A percentile compares a stretch with the other conserved stretches of the same genome.
These are phyloP conservation scores for Sclerospora graminicola DNA, from an alignment of 352 stramenopile genomes.

Conservation along the genomic window DNA sequence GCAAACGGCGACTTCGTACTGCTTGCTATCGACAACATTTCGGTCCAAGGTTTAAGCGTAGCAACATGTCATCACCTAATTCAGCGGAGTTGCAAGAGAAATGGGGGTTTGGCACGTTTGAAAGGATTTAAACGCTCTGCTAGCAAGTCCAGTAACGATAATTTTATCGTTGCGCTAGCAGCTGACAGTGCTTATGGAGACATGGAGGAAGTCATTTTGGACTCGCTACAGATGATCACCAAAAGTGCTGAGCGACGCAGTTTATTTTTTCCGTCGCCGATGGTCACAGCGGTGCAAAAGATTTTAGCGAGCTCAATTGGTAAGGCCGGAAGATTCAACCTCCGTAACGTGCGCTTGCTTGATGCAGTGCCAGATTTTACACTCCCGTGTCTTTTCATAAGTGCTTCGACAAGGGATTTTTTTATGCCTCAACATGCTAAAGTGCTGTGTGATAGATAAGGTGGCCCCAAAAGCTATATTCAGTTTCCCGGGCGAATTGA, in stretches of 20 bases:
- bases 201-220: constrained; percentile 63
- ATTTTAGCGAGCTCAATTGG: constrained; percentile 57
- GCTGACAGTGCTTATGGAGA: constrained; percentile 63
- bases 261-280: constrained; percentile 49
- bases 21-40: constrained; percentile 39
- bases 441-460: constrained; percentile 43
- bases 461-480: constrained; percentile 45
- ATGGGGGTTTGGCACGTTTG: constrained; percentile 11
- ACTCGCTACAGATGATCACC: constrained; percentile 63
- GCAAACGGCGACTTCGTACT: constrained; percentile 58
- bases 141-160: constrained; percentile 10
- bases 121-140: constrained; percentile 20
- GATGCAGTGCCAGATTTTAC: constrained; percentile 28
- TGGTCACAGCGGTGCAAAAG: constrained; percentile 57
- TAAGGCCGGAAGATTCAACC: constrained; percentile 45
- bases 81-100: constrained; percentile 9
- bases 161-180: constrained; percentile 53
- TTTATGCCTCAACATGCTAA: constrained; percentile 50
- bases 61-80: constrained; percentile 33
- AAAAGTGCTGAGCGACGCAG: constrained; percentile 60
- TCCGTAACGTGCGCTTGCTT: constrained; percentile 43
- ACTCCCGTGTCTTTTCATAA: constrained; percentile 57
- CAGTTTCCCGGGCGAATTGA: constrained; percentile 50
- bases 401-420: constrained; percentile 62
- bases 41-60: constrained; percentile 31